phyloP scores from a whole-genome alignment of 129 eudicot species.

The Flaveria robusta region DNA sequence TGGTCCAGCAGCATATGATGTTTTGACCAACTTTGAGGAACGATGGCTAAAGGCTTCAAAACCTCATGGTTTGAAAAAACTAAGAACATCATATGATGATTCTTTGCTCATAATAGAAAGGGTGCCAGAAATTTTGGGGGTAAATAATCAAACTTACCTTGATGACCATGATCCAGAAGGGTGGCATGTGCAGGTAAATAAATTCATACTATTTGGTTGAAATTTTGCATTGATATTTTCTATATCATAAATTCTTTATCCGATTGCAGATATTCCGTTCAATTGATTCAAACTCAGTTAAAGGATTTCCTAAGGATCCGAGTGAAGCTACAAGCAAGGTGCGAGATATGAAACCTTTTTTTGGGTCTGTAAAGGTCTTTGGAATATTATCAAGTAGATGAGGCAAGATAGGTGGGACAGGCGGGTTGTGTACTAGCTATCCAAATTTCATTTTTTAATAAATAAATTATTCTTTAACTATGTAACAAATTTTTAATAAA shows the following conservation, averaged over 20 bases:
- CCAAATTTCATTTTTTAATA: neutral
- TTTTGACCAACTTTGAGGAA: conserved; percentile 75
- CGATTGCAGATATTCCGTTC: conserved; percentile 74
- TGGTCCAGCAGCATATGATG: conserved; percentile 97
- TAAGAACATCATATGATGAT: conserved; percentile 61
- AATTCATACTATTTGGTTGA: neutral
- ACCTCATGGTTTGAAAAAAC: conserved; percentile 70
- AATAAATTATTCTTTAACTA: neutral
- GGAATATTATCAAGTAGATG: neutral
- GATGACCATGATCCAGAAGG: conserved; percentile 65
- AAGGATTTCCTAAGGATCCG: neutral
- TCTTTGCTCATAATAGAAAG: conserved; percentile 70
- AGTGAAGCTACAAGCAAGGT: neutral
- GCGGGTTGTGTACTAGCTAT: conserved; percentile 9
- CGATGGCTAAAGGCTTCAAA: conserved; percentile 86
- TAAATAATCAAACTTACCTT: conserved; percentile 51
- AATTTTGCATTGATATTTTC: neutral
- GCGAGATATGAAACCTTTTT: conserved; percentile 3
- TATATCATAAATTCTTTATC: neutral
- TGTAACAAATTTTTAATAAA: neutral
- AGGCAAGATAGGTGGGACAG: neutral
- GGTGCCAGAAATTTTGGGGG: conserved; percentile 62
- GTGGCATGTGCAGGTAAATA: conserved; percentile 78
- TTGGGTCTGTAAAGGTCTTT: neutral
- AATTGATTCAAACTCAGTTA: conserved; percentile 16